Base-by-base conservation (phyloP, 1,139 yeast genomes). In the Pichia sp. region DNA sequence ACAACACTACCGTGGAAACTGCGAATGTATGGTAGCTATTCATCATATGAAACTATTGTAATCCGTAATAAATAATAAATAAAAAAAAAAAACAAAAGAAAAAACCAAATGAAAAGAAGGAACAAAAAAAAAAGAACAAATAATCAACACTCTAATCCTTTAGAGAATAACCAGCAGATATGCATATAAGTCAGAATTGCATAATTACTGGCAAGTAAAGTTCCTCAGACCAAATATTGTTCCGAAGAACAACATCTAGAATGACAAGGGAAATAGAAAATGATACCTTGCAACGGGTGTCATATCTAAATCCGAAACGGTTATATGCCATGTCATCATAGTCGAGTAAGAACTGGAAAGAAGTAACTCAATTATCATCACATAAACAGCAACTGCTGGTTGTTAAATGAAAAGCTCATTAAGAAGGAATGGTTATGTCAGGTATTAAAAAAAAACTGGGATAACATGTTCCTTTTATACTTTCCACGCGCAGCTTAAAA, bases 1-100 rank as follows among this genome's bases (percentile, higher is more conserved):
- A 88, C 79, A 77, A 73, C 81, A 86, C 59, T 83, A 83, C 89
- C 89, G 89, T 78, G 89, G 89, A 83, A 83, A 83, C 89, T 83
- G 89, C 89, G 89, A 83, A 83, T 83, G 90, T 83, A 58, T 75
- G 74, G 79, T 79, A 71, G 73, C 69, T 69, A 79, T 80, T 83
- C 90, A 83, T 83, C 90, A 83, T 73, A 65, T 79, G 69, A 67
- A 69, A 51, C 55, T 52, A 39, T 42, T 29, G 11, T 34, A 34
- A 18, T 18, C 18, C 18, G 18, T 18, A 18, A 18, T 18, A 40
- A 37, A 32, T 42, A 31, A 31, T 34, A 25, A 31, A 4, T 29
- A 42, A 44, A 31, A 40, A 34, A 34, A 36, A 32, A 41, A 34
- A 34, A 31, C 4, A n/a, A 6, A 36, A 42, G 35, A 34, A 40